These are phyloP conservation scores for Ilyonectria destructans DNA, from an alignment of 2,329 filamentous ascomycete genomes.

Conservation along the genomic window DNA sequence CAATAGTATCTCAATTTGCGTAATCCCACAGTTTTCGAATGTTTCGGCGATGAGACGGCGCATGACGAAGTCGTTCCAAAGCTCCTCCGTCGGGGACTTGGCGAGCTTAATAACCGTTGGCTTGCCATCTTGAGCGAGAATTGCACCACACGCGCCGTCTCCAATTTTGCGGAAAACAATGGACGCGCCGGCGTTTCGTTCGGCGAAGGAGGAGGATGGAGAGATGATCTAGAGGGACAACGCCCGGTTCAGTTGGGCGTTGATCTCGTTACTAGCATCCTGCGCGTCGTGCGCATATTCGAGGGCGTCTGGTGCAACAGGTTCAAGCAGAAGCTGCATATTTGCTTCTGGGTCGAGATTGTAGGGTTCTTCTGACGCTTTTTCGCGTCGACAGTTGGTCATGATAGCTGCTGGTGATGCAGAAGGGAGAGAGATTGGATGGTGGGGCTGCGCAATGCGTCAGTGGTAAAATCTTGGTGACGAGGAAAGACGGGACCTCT, in stretches of 20 bases:
- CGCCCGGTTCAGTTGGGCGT: conserved; percentile 4
- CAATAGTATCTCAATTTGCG: neutral
- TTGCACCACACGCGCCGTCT: conserved; percentile 40
- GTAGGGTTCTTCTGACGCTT: neutral
- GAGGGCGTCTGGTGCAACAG: neutral
- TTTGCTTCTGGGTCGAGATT: neutral
- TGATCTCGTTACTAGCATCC: neutral
- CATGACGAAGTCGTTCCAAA: conserved; percentile 35
- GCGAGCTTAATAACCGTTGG: conserved; percentile 36
- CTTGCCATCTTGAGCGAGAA: conserved; percentile 31
- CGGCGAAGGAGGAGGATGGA: conserved; percentile 11
- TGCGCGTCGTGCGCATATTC: too few species aligned
- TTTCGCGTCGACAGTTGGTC: neutral
- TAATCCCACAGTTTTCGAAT: conserved; percentile 12
- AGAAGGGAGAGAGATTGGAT: too few species aligned
- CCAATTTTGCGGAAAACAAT: conserved; percentile 40
- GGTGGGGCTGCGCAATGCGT: too few species aligned
- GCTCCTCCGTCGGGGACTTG: conserved; percentile 23
- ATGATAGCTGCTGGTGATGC: neutral
- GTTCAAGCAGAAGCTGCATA: conserved; percentile 1
- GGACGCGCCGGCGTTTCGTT: neutral
- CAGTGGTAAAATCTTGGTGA: too few species aligned
- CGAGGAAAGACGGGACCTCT: too few species aligned
- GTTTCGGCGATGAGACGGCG: conserved; percentile 13
- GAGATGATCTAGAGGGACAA: conserved; percentile 2